phyloP scores from a whole-genome alignment of 116 monocot genomes.

The Thalassia testudinum region DNA sequence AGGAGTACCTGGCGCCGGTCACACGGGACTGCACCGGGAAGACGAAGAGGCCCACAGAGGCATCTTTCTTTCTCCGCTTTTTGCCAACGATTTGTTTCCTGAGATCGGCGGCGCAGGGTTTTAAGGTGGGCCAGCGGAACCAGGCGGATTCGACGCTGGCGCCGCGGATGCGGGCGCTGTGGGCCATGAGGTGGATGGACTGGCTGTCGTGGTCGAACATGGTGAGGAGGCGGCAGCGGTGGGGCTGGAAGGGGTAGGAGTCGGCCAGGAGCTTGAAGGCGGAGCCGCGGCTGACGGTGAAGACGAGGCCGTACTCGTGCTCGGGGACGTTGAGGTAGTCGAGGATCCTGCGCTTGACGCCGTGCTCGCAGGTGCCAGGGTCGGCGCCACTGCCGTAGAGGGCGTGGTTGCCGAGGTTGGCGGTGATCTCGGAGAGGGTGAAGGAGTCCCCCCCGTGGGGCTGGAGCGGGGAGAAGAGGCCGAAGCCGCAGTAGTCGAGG shows the following conservation, averaged over 20 bases:
- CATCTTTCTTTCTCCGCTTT: conserved; percentile 66
- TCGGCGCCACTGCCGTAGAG: conserved; percentile 82
- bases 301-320: conserved; percentile 78
- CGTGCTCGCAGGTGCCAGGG: conserved; percentile 64
- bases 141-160: conserved; percentile 54
- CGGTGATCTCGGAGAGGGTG: conserved; percentile 68
- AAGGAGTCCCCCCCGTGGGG: conserved; percentile 56
- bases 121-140: conserved; percentile 89
- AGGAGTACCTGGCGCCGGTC: conserved; percentile 82
- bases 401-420: conserved; percentile 79
- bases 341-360: conserved; percentile 78
- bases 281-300: conserved; percentile 62
- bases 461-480: conserved; percentile 84
- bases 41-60: conserved; percentile 71
- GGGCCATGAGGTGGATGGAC: conserved; percentile 82
- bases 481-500: conserved; percentile 98
- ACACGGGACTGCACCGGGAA: conserved; percentile 95
- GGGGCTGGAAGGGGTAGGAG: conserved; percentile 84
- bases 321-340: conserved; percentile 88
- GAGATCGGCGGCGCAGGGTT: conserved; percentile 57
- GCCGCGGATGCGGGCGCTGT: conserved; percentile 68
- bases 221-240: conserved; percentile 80
- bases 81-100: conserved; percentile 59
- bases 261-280: conserved; percentile 76
- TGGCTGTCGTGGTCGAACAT: conserved; percentile 99